phyloP scores from a whole-genome alignment of 2,329 filamentous ascomycete species.

The Elsinoe arachidis region DNA sequence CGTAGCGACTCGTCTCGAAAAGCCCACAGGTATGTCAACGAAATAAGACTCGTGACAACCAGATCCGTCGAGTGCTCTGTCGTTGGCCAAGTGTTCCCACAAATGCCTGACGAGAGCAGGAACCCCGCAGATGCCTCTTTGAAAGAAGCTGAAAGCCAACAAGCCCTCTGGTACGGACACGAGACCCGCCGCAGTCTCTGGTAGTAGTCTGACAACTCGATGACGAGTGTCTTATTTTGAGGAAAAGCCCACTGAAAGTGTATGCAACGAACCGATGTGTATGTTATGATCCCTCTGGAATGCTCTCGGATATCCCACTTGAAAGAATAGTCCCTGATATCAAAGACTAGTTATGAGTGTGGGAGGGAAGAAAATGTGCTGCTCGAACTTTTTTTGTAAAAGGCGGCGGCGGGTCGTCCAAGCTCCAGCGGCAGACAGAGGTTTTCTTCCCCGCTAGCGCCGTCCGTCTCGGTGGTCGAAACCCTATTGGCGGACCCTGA shows the following conservation, averaged over 20 bases:
- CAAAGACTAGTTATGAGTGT: background rate
- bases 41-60: conserved; percentile 29
- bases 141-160: conserved; percentile 12
- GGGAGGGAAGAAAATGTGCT: background rate
- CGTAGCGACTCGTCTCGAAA: conserved; percentile 6
- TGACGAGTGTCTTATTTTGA: background rate
- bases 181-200: conserved; percentile 14
- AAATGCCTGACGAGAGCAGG: conserved; percentile 32
- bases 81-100: conserved; percentile 45
- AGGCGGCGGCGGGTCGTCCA: background rate
- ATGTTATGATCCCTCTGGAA: conserved; percentile 5
- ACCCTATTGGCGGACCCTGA: background rate
- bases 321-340: background rate
- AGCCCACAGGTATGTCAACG: conserved; percentile 10
- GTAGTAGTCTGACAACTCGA: conserved; percentile 3
- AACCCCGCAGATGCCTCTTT: conserved; percentile 7
- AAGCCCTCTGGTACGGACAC: conserved; percentile 15
- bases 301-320: background rate
- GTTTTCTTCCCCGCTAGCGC: background rate
- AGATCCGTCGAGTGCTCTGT: conserved; percentile 12
- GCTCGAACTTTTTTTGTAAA: background rate
- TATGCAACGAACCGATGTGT: conserved; percentile 18
- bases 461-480: background rate
- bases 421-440: background rate
- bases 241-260: conserved; percentile 18